phyloP scores from a whole-genome alignment of 1,139 yeast genomes.

The Pichia sp. region DNA sequence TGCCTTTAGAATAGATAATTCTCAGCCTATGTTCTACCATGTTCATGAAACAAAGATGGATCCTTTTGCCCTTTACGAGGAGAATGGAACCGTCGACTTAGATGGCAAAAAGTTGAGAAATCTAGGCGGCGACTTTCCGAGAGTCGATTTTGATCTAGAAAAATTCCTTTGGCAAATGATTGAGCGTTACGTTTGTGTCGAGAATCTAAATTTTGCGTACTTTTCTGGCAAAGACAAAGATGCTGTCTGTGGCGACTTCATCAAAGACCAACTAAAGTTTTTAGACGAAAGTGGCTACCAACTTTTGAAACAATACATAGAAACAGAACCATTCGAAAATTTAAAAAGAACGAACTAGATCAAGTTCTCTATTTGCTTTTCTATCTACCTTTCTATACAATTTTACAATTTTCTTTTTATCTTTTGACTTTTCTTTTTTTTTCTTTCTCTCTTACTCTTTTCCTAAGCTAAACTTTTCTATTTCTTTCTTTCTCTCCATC shows the following conservation, averaged over 20 bases:
- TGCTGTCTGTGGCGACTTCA: slow-evolving; percentile 25
- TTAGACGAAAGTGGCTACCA: slow-evolving; percentile 12
- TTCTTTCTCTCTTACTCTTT: too few relatives aligned
- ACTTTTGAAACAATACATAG: slow-evolving; percentile 6
- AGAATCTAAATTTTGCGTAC: slow-evolving; percentile 21
- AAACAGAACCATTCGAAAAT: slow-evolving; percentile 14
- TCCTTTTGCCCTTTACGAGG: slow-evolving; percentile 23
- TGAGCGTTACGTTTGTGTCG: slow-evolving; percentile 29
- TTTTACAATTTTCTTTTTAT: background rate
- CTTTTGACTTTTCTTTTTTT: background rate
- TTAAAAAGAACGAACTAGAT: slow-evolving; percentile 9
- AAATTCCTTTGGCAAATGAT: slow-evolving; percentile 30
- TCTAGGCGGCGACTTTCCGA: slow-evolving; percentile 23
- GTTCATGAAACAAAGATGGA: slow-evolving; percentile 30
- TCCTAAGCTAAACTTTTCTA: too few relatives aligned
- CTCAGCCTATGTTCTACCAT: slow-evolving; percentile 29
- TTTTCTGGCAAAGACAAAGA: slow-evolving; percentile 22
- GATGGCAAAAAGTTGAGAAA: slow-evolving; percentile 20
- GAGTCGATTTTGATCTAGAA: slow-evolving; percentile 26
- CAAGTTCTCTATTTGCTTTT: background rate
- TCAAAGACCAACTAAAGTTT: slow-evolving; percentile 26
- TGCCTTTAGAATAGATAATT: slow-evolving; percentile 19
- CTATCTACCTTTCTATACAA: too few relatives aligned
- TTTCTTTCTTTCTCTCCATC: too few relatives aligned
- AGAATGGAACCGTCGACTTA: slow-evolving; percentile 21